Evolutionary conservation across 192 early-diverging fungal species (phyloP).

Genomic region (Coemansia pectinata): DNA sequence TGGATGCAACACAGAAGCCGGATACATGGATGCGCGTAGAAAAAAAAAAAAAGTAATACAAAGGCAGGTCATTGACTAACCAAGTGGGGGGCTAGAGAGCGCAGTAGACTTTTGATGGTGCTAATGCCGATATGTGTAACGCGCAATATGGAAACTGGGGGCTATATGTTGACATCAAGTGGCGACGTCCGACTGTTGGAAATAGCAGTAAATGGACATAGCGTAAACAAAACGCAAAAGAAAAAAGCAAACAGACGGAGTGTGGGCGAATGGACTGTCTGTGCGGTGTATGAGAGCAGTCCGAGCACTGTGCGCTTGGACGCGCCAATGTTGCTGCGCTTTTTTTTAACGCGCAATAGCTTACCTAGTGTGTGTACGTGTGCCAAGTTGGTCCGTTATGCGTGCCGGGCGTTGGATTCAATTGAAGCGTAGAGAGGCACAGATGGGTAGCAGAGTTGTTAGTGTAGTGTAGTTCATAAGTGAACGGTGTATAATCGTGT

Average conservation of each 20-base stretch:
- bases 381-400: not conserved
- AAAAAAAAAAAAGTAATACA: not conserved
- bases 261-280: not conserved
- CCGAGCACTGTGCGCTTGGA: not conserved
- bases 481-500: not conserved
- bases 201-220: slow-evolving; percentile 1
- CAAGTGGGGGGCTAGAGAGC: slow-evolving; percentile 5
- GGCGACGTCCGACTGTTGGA: not conserved
- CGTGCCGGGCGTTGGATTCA: not conserved
- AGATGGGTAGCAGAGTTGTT: not conserved
- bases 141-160: slow-evolving; percentile 13
- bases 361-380: not conserved
- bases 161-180: not conserved
- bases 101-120: slow-evolving; percentile 3
- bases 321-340: not conserved
- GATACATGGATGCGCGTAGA: slow-evolving; percentile 5
- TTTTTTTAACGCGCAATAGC: not conserved
- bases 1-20: slow-evolving; percentile 8
- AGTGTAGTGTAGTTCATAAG: not conserved
- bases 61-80: not conserved
- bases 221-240: not conserved
- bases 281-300: not conserved
- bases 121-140: slow-evolving; percentile 4
- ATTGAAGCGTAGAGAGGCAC: not conserved
- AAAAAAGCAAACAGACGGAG: not conserved